Conservation (phyloP, 352 stramenopile genomes). For the Pythium scleroteichum region DNA sequence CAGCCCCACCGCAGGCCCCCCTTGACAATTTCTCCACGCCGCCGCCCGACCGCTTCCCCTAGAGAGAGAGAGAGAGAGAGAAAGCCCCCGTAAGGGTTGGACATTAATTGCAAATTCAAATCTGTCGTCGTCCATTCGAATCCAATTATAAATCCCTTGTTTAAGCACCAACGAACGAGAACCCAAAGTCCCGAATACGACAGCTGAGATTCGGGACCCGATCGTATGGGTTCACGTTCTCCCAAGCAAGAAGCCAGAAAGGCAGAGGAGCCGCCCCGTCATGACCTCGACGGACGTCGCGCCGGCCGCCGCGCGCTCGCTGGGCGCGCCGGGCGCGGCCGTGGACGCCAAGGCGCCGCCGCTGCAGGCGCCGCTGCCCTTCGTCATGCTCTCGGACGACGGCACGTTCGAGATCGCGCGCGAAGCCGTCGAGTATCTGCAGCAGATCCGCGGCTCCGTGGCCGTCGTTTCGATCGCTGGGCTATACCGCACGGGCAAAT, state of each 20-base stretch:
- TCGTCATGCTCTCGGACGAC: conserved; percentile 72
- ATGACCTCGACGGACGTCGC: conserved; percentile 19
- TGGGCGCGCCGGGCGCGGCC: not conserved
- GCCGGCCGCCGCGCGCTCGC: not conserved
- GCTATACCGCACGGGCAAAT: conserved; percentile 90
- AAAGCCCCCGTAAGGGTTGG: no score
- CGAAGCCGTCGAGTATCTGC: conserved; percentile 64
- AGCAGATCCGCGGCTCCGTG: conserved; percentile 57
- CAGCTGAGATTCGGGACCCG: conserved; percentile 19
- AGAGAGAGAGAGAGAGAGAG: no score
- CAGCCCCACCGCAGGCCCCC: no score
- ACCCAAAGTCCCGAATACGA: no score
- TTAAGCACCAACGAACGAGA: no score
- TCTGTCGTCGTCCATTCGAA: no score
- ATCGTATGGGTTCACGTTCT: conserved; percentile 22
- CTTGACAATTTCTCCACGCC: no score
- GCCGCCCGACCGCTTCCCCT: no score
- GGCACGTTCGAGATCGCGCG: conserved; percentile 58
- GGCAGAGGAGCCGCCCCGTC: not conserved
- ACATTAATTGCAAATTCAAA: no score
- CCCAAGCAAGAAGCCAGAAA: not conserved
- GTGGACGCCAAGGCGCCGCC: not conserved
- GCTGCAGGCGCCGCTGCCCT: conserved; percentile 49
- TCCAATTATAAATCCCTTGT: no score
- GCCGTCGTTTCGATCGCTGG: conserved; percentile 86